phyloP scores from a whole-genome alignment of 257 asterid species.

The Solanum neorickii region DNA sequence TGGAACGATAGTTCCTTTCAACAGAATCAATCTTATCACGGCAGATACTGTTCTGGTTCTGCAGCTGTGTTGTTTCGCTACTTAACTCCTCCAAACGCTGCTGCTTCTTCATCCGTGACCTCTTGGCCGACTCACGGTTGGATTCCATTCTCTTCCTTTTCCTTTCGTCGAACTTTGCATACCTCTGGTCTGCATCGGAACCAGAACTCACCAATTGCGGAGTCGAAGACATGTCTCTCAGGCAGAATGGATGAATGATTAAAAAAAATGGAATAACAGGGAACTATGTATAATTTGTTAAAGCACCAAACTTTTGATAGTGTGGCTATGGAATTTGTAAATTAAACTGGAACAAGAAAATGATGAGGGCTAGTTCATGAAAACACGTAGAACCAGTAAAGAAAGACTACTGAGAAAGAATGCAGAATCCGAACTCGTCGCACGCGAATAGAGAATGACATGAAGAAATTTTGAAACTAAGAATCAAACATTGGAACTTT shows the following conservation, averaged over 20 bases:
- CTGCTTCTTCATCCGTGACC: constrained; percentile 74
- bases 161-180: constrained; percentile 36
- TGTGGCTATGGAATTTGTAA: neutral
- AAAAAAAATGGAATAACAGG: neutral
- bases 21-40: constrained; percentile 27
- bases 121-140: constrained; percentile 71
- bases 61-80: constrained; percentile 28
- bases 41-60: constrained; percentile 41
- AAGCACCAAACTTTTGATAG: neutral
- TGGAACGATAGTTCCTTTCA: constrained; percentile 23
- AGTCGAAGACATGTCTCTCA: constrained; percentile 21
- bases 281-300: neutral
- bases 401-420: constrained; percentile 87
- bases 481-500: neutral
- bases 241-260: neutral
- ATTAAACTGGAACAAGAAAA: neutral
- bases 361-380: constrained; percentile 37
- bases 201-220: constrained; percentile 29
- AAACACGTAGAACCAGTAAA: constrained; percentile 76
- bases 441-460: constrained; percentile 27
- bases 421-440: constrained; percentile 66
- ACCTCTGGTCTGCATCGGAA: constrained; percentile 25
- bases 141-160: constrained; percentile 78
- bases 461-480: constrained; percentile 3
- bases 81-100: constrained; percentile 45